Evolutionary conservation across 2,329 filamentous ascomycete genomes (phyloP).

Genomic region (Aspergillus sp.): DNA sequence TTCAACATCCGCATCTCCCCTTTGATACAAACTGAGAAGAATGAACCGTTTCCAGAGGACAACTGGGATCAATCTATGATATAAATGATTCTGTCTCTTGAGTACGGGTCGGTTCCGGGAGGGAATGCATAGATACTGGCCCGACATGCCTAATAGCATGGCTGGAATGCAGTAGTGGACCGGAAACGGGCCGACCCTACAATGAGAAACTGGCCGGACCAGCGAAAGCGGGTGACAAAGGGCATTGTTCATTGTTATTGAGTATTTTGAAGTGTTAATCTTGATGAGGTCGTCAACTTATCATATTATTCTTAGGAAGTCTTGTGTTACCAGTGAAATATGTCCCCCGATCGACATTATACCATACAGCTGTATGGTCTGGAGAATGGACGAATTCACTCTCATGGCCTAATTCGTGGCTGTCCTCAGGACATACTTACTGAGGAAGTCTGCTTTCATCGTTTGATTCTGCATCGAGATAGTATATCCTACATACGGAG

Average conservation of each 20-base stretch:
- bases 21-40: neutral
- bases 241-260: neutral
- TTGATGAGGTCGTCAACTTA: neutral
- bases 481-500: too few species aligned
- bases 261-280: neutral
- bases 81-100: too few species aligned
- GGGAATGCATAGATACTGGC: neutral
- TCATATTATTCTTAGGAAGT: neutral
- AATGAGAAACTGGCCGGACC: neutral
- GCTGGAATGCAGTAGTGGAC: neutral
- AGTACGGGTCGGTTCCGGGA: neutral
- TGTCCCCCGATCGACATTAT: too few species aligned
- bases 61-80: too few species aligned
- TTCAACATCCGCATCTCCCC: too few species aligned
- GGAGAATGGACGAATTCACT: too few species aligned
- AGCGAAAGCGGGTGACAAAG: neutral
- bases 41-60: neutral
- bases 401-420: too few species aligned
- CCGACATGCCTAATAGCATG: neutral
- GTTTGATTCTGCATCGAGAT: too few species aligned
- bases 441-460: too few species aligned
- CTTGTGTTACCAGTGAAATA: too few species aligned
- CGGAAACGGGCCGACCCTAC: conserved; percentile 1
- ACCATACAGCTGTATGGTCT: too few species aligned
- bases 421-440: too few species aligned